Conservation (phyloP, 2,329 filamentous ascomycete species). For the Diaporthe caulivora region DNA sequence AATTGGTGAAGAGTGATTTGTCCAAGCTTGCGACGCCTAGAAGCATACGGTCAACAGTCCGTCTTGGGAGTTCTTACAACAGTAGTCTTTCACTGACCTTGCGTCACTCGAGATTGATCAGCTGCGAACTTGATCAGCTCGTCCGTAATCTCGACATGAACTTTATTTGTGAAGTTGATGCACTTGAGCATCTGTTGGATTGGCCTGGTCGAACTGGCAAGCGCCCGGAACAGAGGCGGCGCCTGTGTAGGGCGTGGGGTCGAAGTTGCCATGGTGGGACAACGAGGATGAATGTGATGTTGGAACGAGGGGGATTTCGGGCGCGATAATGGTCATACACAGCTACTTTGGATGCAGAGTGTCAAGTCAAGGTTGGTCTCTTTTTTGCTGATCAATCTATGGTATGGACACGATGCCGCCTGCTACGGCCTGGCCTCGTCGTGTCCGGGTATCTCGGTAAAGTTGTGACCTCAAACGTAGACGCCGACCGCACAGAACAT, state of each 20-base stretch:
- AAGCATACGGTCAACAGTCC: constrained; percentile 47
- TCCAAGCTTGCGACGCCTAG: constrained; percentile 85
- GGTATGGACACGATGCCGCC: constrained; percentile 50
- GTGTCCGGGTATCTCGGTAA: constrained; percentile 40
- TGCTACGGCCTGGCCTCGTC: constrained; percentile 36
- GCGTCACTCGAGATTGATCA: constrained; percentile 90
- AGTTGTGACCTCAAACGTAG: constrained; percentile 81
- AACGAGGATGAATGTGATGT: not conserved
- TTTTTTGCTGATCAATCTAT: constrained; percentile 52
- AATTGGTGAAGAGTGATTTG: constrained; percentile 89
- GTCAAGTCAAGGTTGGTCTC: constrained; percentile 42
- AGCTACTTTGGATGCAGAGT: constrained; percentile 29
- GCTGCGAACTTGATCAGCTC: constrained; percentile 90
- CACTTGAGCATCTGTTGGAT: constrained; percentile 73
- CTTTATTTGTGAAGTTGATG: constrained; percentile 70
- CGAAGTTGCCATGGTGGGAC: constrained; percentile 38
- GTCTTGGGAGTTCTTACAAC: constrained; percentile 10
- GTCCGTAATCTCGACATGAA: constrained; percentile 80
- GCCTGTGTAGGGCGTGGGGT: constrained; percentile 32
- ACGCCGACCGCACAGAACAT: constrained; percentile 99
- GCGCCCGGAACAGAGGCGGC: constrained; percentile 75
- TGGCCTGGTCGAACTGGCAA: constrained; percentile 82
- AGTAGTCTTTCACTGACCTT: constrained; percentile 70
- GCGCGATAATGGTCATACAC: constrained; percentile 37
- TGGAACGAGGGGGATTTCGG: not conserved